phyloP scores from a whole-genome alignment of 148 eudicot genomes.

The Cornus kousa region DNA sequence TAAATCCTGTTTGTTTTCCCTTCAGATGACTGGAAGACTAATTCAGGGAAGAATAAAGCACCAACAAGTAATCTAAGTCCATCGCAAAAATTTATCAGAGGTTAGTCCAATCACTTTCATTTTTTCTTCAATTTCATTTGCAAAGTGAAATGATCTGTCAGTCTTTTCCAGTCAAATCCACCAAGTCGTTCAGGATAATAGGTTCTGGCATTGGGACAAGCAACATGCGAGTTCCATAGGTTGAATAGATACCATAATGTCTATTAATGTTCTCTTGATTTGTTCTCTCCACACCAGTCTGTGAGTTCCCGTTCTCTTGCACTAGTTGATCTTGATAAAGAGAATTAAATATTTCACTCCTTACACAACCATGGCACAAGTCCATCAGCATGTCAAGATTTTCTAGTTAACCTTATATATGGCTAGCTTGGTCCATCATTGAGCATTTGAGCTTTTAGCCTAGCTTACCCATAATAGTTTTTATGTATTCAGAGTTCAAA shows the following conservation, averaged over 20 bases:
- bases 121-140: slow-evolving; percentile 7
- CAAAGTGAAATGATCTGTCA: not conserved
- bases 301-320: not conserved
- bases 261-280: not conserved
- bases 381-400: not conserved
- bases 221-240: not conserved
- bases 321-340: not conserved
- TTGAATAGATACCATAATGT: not conserved
- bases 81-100: slow-evolving; percentile 78
- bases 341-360: not conserved
- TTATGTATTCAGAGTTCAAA: slow-evolving; percentile 58
- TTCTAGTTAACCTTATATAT: not conserved
- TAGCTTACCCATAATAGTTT: not conserved
- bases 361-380: not conserved
- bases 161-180: not conserved
- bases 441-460: not conserved
- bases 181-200: slow-evolving; percentile 2
- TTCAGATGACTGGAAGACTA: slow-evolving; percentile 32
- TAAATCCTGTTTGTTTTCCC: slow-evolving; percentile 10
- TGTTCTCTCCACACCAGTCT: not conserved
- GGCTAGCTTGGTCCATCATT: not conserved
- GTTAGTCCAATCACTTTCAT: slow-evolving; percentile 28
- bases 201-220: not conserved
- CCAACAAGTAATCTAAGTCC: slow-evolving; percentile 54
- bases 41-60: slow-evolving; percentile 29